Evolutionary conservation across 1,284 basidiomycete species (phyloP).

Genomic region (Trametes sp.): DNA sequence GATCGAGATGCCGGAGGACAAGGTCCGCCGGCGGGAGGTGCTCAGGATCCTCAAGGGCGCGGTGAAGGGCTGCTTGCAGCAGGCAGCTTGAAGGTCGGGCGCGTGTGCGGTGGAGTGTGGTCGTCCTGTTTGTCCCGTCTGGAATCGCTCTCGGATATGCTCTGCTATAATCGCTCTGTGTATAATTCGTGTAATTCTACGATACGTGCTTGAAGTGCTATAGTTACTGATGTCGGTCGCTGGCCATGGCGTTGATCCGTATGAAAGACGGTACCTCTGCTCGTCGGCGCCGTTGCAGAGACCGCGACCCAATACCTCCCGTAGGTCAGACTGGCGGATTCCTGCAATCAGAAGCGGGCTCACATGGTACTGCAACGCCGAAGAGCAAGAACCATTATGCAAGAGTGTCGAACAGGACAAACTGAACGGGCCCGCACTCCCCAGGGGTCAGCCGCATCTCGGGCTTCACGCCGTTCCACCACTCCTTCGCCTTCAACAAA

Average conservation of each 20-base stretch:
- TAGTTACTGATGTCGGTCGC: not conserved
- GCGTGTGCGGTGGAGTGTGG: not conserved
- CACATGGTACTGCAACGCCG: too few relatives aligned
- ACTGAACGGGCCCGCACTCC: slow-evolving; percentile 27
- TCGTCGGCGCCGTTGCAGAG: too few relatives aligned
- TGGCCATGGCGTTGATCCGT: too few relatives aligned
- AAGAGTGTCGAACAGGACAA: slow-evolving; percentile 9
- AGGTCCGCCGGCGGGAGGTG: slow-evolving; percentile 58
- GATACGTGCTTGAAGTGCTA: not conserved
- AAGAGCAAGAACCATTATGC: not conserved
- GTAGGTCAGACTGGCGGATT: too few relatives aligned
- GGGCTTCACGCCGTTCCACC: slow-evolving; percentile 57
- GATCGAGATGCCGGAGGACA: slow-evolving; percentile 57
- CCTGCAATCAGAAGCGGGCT: too few relatives aligned
- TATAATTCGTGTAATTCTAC: slow-evolving; percentile 22
- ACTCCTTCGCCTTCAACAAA: slow-evolving; percentile 50
- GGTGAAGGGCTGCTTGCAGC: slow-evolving; percentile 40
- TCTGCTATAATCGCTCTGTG: slow-evolving; percentile 27
- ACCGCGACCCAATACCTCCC: too few relatives aligned
- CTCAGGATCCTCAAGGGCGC: slow-evolving; percentile 62
- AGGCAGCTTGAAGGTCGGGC: slow-evolving; percentile 11
- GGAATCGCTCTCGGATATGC: slow-evolving; percentile 18
- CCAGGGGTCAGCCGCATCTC: slow-evolving; percentile 29
- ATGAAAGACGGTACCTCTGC: too few relatives aligned
- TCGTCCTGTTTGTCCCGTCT: slow-evolving; percentile 6